Base-by-base conservation (phyloP, 2,329 filamentous ascomycete species). In the Alternaria longipes region DNA sequence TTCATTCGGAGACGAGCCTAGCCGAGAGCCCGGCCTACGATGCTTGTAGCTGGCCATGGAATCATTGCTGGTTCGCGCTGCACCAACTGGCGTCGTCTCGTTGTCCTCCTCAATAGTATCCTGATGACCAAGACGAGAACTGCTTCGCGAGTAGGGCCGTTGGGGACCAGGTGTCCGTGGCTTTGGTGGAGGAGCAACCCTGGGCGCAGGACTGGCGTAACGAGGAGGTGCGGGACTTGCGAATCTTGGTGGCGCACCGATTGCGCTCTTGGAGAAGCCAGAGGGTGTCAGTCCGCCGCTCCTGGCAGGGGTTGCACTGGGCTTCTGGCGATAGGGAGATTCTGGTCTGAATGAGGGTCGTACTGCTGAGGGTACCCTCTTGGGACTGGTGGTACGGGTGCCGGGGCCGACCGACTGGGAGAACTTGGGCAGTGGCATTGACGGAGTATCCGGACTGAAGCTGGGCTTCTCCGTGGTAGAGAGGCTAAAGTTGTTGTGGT, bases 301-400 rank as follows among this genome's bases (percentile, higher is more conserved):
- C 77, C 87, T 26, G 86, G 88, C 9, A 84, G 90, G 46, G 70
- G 81, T 68, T 62, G 82, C 68, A 24, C 62, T 71, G 16, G 73
- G 75, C 47, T 88, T 80, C 70, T 87, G 90, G 67, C 91, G 89
- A 36, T 91, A 84, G 4, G 94, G 95, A 2, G 94, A 97, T 66
- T 97, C 94, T 5, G 95, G 91, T 54, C 91, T 88, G n/a, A 97
- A 83, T 2, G 94, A 97, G 8, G 90, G 89, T 59, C 93, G 88
- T 45, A 88, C 81, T 68, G 87, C 81, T 68, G 87, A 89, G 5
- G 86, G 82, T 76, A 91, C 94, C 70, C 89, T 87, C 49, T 87
- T 83, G 3, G 93, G 92, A 72, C 91, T 94, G 24, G 89, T 78
- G 28, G 90, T 88, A 74, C 90, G 86, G 26, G 77, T 80, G 41